Percentiles rank a stretch among this genome's conserved stretches.
Conservation (phyloP, 345 rosid species). For the Lepidium sativum region DNA sequence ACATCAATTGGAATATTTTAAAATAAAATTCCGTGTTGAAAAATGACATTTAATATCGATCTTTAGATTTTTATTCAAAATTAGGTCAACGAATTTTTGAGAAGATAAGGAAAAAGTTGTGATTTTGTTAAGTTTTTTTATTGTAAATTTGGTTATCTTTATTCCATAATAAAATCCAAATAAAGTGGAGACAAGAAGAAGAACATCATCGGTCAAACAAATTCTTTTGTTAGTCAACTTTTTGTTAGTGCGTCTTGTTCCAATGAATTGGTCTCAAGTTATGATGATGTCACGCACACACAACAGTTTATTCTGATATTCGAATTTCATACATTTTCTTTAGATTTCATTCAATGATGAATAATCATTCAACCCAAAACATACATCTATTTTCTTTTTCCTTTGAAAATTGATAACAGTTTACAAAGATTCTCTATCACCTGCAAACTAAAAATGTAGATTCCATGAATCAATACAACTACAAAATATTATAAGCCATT, state of each 20-base stretch:
- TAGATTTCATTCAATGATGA: background rate
- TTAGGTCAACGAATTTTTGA: conserved; percentile 21
- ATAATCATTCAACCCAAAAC: background rate
- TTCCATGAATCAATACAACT: no score
- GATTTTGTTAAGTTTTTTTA: conserved; percentile 17
- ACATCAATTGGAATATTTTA: background rate
- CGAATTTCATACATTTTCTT: background rate
- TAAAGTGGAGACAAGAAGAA: conserved; percentile 20
- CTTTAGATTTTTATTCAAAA: background rate
- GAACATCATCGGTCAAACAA: conserved; percentile 20
- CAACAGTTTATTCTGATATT: background rate
- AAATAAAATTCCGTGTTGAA: conserved; percentile 15
- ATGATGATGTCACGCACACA: conserved; percentile 21
- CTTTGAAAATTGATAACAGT: no score
- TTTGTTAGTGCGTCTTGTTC: conserved; percentile 8
- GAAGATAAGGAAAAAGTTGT: background rate
- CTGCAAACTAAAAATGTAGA: no score
- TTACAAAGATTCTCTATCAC: no score
- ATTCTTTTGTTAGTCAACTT: conserved; percentile 6
- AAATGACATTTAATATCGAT: background rate
- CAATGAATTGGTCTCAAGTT: conserved; percentile 8
- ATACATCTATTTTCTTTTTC: no score
- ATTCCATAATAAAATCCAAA: conserved; percentile 20
- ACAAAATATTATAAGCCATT: no score
- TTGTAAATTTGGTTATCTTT: conserved; percentile 20